Base-by-base conservation (phyloP, 805 yeast genomes). In the Suhomyces emberorum region DNA sequence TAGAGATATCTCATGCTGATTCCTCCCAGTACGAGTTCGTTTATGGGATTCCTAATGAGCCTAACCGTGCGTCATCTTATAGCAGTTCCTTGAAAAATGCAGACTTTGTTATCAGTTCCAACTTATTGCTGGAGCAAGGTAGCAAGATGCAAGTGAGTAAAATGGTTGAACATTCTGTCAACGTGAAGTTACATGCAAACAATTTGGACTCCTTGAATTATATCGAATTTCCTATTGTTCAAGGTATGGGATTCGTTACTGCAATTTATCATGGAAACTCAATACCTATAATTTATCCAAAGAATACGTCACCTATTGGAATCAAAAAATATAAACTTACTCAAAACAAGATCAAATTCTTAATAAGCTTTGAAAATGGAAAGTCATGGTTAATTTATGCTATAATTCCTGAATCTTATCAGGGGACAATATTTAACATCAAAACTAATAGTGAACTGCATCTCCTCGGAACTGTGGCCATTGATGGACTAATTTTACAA, bases 1-100 rank as follows among this genome's bases (percentile, higher is more conserved):
- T 81, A 35, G 89, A 79, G 3, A 67, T 84, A 28, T 75, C 79
- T 41, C 83, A 82, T 55, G 70, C 79, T 10, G 60, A 65, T 16
- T 51, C 61, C 3, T 50, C 64, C 26, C 69, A 69, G 32, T 59
- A 76, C 38, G 65, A 61, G 2, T 70, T 49, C 47, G 77, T 77
- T n/a, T 70, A 72, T 10, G 62, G 55, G 32, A 71, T 76, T 26
- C 69, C 73, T 17, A 59, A 61, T 26, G 70, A 68, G 35, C 34
- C 35, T 3, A 65, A 75, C 8, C 61, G 58, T 32, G 65, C 64
- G 15, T 55, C 64, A 21, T 79, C 74, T 58, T 80, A 71, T 55
- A 65, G 60, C 46, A 79, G 77, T 47, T 87, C 88, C 3, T 56
- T 71, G 18, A 70, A 71, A 5, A 63, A 75, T 34, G 77, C 76